phyloP scores from a whole-genome alignment of 805 yeast genomes.

The Yarrowia porcina region DNA sequence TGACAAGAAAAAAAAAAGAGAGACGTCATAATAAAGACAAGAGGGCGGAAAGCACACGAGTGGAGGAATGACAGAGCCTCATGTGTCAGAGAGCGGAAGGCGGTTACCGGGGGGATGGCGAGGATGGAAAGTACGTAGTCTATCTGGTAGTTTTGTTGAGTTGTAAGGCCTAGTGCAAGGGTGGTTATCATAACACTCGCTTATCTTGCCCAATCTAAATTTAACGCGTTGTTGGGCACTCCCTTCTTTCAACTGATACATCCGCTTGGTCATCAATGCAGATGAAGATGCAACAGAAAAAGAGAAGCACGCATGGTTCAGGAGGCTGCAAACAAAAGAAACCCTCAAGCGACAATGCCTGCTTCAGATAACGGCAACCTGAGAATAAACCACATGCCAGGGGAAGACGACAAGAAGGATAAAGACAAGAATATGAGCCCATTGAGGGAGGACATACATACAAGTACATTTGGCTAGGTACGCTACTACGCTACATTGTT shows the following conservation, averaged over 20 bases:
- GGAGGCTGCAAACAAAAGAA: neutral
- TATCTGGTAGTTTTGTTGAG: too few species aligned
- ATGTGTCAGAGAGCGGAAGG: too few species aligned
- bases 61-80: too few species aligned
- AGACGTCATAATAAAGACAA: neutral
- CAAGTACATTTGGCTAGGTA: too few species aligned
- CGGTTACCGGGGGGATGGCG: too few species aligned
- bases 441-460: too few species aligned
- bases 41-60: neutral
- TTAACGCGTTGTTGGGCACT: neutral
- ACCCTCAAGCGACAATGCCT: neutral
- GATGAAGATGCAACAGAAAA: neutral
- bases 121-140: too few species aligned
- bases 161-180: too few species aligned
- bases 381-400: neutral
- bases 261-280: neutral
- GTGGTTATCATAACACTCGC: neutral
- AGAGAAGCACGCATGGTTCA: neutral
- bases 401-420: too few species aligned
- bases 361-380: too few species aligned
- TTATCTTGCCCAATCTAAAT: slow-evolving; percentile 7
- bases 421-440: too few species aligned
- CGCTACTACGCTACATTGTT: too few species aligned
- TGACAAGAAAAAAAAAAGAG: neutral
- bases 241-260: neutral